Percentiles rank a stretch among this genome's conserved stretches.
Conservation (phyloP, 345 rosid species). For the Adansonia digitata region DNA sequence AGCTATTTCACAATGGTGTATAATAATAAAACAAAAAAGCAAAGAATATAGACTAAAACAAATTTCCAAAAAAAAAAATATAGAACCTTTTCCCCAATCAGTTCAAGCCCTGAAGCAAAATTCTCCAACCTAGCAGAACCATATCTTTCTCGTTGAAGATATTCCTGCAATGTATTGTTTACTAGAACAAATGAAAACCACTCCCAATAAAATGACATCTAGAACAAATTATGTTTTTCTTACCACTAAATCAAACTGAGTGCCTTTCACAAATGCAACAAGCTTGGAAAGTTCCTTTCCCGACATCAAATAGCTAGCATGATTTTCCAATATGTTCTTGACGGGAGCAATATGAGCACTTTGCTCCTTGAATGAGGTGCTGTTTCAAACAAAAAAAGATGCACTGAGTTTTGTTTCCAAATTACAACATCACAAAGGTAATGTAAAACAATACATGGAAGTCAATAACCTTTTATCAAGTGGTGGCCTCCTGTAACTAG, state of each 20-base stretch:
- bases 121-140: slow-evolving; percentile 86
- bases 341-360: slow-evolving; percentile 89
- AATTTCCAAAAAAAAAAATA: background rate
- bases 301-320: slow-evolving; percentile 95
- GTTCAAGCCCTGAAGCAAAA: slow-evolving; percentile 86
- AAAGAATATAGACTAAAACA: background rate
- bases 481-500: slow-evolving; percentile 67
- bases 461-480: slow-evolving; percentile 59
- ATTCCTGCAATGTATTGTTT: slow-evolving; percentile 53
- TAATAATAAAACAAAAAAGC: background rate
- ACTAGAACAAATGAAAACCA: slow-evolving; percentile 7
- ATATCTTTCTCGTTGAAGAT: slow-evolving; percentile 87
- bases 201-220: slow-evolving; percentile 9
- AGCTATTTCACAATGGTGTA: background rate
- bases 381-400: slow-evolving; percentile 26
- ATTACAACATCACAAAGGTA: background rate
- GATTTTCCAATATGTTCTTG: slow-evolving; percentile 84
- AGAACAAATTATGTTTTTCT: slow-evolving; percentile 19
- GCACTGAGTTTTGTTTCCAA: slow-evolving; percentile 2
- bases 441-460: slow-evolving; percentile 5
- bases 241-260: slow-evolving; percentile 98
- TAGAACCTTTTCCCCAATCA: slow-evolving; percentile 77
- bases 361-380: slow-evolving; percentile 74
- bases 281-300: slow-evolving; percentile 98
- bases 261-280: slow-evolving; percentile 97